Base-by-base conservation (phyloP, 495 filamentous ascomycete species). In the Stereocaulon alpinum region DNA sequence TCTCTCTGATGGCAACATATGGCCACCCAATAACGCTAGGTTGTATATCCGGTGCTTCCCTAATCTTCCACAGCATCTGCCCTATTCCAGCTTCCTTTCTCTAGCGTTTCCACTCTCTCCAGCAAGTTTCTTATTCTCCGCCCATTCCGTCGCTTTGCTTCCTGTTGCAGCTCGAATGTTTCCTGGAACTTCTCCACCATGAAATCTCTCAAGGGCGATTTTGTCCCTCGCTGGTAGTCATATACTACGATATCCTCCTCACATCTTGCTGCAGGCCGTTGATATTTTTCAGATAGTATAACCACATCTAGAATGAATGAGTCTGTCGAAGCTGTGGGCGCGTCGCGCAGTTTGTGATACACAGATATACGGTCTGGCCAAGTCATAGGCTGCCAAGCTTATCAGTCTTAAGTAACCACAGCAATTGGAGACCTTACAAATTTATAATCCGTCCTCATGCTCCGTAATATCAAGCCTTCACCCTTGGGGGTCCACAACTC, bases 281-380 rank as follows among this genome's bases (percentile, higher is more conserved):
- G 83, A 63, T 88, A 82, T 40, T 80, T 75, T 72, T 98, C 91
- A 6, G 88, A 94, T 15, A 96, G 70, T 29, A 96, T 80, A 58
- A 83, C 70, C 4, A 79, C 81, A 59, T 82, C 72, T 0, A 83
- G 70, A 20, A 73, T 74, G 67, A 88, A 86, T 24, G 77, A 75
- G 53, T 80, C 77, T 18, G 72, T 72, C 0, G 69, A 65, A 14
- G 69, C 61, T n/a, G 70, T 67, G 20, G 83, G 81, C 43, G 76
- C 61, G n/a, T 69, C 60, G 6, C 77, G 73, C 6, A 98, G 79
- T 67, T 87, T 95, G 71, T 96, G 93, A 66, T 91, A 91, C 9
- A 93, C 87, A 0, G 89, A 88, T 51, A 96, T 82, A 54, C 79
- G 83, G 73, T 97, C 91, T 0, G 92, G 91, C 66, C 81, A 94